Base-by-base conservation (phyloP, 108 stramenopile species). In the Pseudonitzschia multistriata region DNA sequence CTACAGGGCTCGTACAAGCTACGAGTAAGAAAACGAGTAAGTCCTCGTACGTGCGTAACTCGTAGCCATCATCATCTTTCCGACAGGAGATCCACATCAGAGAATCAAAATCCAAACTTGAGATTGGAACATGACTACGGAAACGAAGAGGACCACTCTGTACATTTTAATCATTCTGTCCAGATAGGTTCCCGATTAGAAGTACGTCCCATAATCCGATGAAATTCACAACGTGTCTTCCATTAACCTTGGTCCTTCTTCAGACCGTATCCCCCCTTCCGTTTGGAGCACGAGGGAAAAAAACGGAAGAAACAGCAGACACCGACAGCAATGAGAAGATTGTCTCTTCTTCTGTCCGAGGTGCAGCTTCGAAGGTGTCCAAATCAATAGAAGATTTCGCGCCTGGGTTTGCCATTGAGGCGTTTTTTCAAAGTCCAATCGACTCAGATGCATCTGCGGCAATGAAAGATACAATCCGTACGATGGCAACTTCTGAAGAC, bases 401-500 rank as follows among this genome's bases (percentile, higher is more conserved):
- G n/a, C n/a, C 42, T 8, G 42, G 11, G 17, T 45, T 17, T 13
- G 3, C 42, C 42, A 45, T 45, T 45, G 42, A 45, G 42, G 17
- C 42, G 17, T 45, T 45, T 45, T 45, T 45, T 17, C 42, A 45
- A 13, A 45, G 42, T 45, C 17, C 42, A 17, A 2, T 13, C 42
- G 42, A 45, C 17, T 6, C 42, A 13, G 42, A 45, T 45, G 17
- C 17, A 6, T 45, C 42, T 13, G 8, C 42, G 15, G 13, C 42
- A 13, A 17, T 45, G 42, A 45, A 45, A 45, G 42, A 45, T 45
- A 45, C 42, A 6, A 45, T 45, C 8, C 42, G 42, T 17, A 45
- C 42, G 5, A 45, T 45, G 42, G 3, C 42, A 2, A 67, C 47
- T 27, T 67, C 83, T 0, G 29, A 48, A 14, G 49, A 66, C 14